Base-by-base conservation (phyloP, 495 filamentous ascomycete genomes). In the Collariella sp. region DNA sequence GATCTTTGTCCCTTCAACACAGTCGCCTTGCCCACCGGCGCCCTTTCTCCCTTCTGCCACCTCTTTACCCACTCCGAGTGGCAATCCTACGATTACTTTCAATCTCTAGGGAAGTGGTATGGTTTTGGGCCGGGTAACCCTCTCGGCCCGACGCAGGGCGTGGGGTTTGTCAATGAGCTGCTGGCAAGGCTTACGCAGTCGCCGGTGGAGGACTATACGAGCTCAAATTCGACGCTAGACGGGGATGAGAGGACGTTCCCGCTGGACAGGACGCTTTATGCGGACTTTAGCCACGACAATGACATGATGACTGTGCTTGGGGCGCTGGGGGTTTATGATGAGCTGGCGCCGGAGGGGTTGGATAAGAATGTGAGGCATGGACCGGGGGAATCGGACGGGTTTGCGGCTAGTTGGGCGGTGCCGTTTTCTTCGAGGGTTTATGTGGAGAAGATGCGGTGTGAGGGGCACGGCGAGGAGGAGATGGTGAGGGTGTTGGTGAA, bases 261-360 rank as follows among this genome's bases (percentile, higher is more conserved):
- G 0, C 64, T 93, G 9, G 74, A 80, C 39, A 67, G 70, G 16
- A 69, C 49, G 22, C 66, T 93, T 4, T 95, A 89, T 55, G 88
- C 87, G 0, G 89, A 95, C 68, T 94, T 95, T 63, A 84, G 82
- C 19, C 89, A 95, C 62, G 89, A 95, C 68, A 94, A 93, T 63
- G 82, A 85, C 54, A 85, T 94, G 80, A 80, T 81, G 13, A 73
- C 75, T 16, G 80, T 89, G 29, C 83, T 86, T 67, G 78, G 78
- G 16, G 87, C 88, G 1, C 61, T 95, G 54, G 85, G 88, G 0
- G 57, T 94, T 49, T 93, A 87, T 63, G 84, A 88, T 33, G 65
- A 60, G 20, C 85, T 82, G 11, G 85, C 81, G 26, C 26, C 26
- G 0, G 60, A 47, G 7, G 73, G 69, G 34, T 75, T 78, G 5